Evolutionary conservation across 306 rosid species (phyloP).

Genomic region (Fragaria iinumae): DNA sequence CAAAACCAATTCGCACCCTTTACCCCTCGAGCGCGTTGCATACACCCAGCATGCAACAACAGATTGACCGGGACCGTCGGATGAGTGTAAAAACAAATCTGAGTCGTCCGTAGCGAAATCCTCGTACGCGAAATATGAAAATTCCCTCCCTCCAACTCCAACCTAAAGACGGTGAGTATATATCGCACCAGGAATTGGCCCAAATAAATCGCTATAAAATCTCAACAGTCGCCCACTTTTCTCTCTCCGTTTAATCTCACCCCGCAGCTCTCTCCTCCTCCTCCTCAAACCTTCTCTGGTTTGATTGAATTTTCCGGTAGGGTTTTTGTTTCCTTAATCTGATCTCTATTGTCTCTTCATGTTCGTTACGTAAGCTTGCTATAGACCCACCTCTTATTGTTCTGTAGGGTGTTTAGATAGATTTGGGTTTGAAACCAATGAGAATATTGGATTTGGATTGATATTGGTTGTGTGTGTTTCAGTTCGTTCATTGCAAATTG

Average conservation of each 20-base stretch:
- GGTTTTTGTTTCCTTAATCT: not conserved
- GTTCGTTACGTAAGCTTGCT: not conserved
- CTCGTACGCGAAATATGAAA: constrained; percentile 1
- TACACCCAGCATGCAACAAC: not conserved
- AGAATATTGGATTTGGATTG: not conserved
- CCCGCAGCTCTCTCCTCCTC: not conserved
- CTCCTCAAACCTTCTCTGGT: not conserved
- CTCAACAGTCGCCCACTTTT: constrained; percentile 8
- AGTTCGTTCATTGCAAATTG: not conserved
- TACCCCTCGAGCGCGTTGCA: not conserved
- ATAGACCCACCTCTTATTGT: not conserved
- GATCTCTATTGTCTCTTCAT: not conserved
- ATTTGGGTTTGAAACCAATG: not conserved
- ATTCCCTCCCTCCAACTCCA: constrained; percentile 25
- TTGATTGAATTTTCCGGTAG: not conserved
- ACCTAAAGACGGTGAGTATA: not conserved
- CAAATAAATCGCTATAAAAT: constrained; percentile 12
- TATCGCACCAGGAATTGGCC: not conserved
- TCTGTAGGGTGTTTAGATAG: not conserved
- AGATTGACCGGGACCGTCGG: not conserved
- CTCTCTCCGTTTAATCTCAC: not conserved
- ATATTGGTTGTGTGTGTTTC: not conserved
- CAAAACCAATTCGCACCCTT: not conserved
- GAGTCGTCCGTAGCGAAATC: not conserved
- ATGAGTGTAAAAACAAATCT: not conserved